Base-by-base conservation (phyloP, 495 filamentous ascomycete species). In the Beverwykella pulmonaria region DNA sequence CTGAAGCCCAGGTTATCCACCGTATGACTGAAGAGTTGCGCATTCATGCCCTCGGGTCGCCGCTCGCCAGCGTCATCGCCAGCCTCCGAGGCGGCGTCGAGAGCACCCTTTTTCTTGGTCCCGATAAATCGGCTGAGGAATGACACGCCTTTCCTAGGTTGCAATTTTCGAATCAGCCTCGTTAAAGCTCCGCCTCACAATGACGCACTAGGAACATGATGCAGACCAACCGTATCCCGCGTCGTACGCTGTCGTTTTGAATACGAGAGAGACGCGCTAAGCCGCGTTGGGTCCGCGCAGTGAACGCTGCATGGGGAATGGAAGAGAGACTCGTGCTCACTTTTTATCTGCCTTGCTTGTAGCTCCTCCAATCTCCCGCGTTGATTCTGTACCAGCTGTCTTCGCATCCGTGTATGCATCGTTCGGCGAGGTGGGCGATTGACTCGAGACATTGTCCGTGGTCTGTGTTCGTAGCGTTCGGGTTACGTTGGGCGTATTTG, bases 101-200 rank as follows among this genome's bases (percentile, higher is more conserved):
- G 78, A 48, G 83, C 80, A 55, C 87, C 86, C 71, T 87, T 90
- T 76, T 89, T 93, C 78, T 89, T 93, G 55, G 82, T 82, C 22
- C 88, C 86, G 67, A 92, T 92, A 68, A 98, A 90, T 44, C 92
- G 88, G 78, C 92, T 96, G 48, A 99, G 84, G 73, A 99, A 96
- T 15, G 92, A 96, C 29, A 89, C 87, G 6, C 90, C 90, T 78
- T 93, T 96, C 79, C 88, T 96, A 34, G 12, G 70, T 79, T 68
- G 79, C 72, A 32, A 27, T 27, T 23, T 20, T 15, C 17, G 25
- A 39, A 44, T 72, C 50, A 69, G 60, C 65, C 65, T 69, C 49
- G 69, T 41, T 17, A 62, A 22, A 44, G 20, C 49, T 26, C 49
- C 50, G 61, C 41, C 61, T 54, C 39, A 50, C 1, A 36, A 32